Base-by-base conservation (phyloP, 1,284 basidiomycete species). In the Puccinia polysora region DNA sequence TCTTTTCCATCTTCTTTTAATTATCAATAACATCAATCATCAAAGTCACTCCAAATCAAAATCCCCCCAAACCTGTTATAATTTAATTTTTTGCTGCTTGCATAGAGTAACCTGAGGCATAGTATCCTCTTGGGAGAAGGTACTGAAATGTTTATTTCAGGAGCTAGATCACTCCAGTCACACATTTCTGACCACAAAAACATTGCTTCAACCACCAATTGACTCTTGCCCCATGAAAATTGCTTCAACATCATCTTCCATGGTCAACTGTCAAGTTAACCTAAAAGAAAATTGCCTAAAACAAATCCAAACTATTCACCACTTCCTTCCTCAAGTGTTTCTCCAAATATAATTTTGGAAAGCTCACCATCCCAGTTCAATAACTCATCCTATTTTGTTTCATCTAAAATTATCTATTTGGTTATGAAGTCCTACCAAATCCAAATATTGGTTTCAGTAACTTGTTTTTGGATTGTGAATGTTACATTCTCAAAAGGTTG, bases 341-440 rank as follows among this genome's bases (percentile, higher is more conserved):
- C 20, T 38, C 52, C 20, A 53, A 68, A 55, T 25, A 25, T 18
- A 53, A 56, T 18, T 30, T 38, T 2, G 36, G 65, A 14, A 55
- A 34, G 14, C 28, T 68, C 40, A 43, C 52, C 15, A 56, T 68
- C 10, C 34, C 50, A n/a, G 53, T 36, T 12, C 50, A 53, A 43
- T 68, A 52, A 20, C 65, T 53, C 4, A 53, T 25, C 15, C 43
- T 68, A 5, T 68, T 68, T 30, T 34, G 25, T n/a, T 20, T 58
- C 2, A 68, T 68, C 14, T 47, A 56, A 20, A 53, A 68, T 45
- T 68, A 68, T 55, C 53, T 68, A 23, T 55, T 40, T 14, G 65
- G 65, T 23, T 68, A 68, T 34, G 52, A 52, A 20, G 58, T 68
- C 28, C 53, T 68, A 4, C 65, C 65, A n/a, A 52, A 64, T 49